These are phyloP conservation scores for Meredithiella fracta DNA, from an alignment of 2,329 filamentous ascomycete species.

Conservation along the genomic window DNA sequence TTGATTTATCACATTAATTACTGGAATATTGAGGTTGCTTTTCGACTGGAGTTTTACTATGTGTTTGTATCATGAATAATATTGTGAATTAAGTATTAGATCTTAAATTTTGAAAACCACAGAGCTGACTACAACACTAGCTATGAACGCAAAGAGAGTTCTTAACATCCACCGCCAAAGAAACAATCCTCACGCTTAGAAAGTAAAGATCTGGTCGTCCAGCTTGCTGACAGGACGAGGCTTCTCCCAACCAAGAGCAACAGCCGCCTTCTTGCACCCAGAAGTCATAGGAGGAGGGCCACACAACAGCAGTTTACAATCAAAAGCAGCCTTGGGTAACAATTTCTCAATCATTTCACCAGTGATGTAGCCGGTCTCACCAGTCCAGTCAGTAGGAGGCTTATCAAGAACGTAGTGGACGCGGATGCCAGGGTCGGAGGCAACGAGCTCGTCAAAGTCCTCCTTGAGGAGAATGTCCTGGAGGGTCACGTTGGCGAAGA, in stretches of 20 bases:
- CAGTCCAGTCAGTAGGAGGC: constrained; percentile 78
- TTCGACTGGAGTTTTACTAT: neutral
- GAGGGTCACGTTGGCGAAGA: constrained; percentile 89
- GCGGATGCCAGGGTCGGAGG: constrained; percentile 64
- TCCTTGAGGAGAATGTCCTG: constrained; percentile 90
- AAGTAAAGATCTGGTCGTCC: constrained; percentile 94
- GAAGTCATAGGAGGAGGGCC: constrained; percentile 94
- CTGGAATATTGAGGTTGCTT: neutral
- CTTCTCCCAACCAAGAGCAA: constrained; percentile 80
- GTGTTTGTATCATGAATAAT: neutral
- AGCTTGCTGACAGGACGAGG: constrained; percentile 92
- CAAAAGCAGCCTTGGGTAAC: constrained; percentile 64
- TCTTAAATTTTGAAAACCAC: neutral
- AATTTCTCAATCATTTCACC: constrained; percentile 81
- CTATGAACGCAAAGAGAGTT: no score
- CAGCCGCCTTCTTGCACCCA: constrained; percentile 90
- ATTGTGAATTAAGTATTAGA: neutral
- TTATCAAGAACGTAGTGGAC: constrained; percentile 95
- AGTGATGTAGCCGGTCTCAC: constrained; percentile 88
- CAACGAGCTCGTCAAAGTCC: constrained; percentile 65
- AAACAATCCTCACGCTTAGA: constrained; percentile 27
- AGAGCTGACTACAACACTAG: neutral
- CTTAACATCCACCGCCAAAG: neutral
- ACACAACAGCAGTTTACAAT: constrained; percentile 89
- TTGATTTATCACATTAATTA: neutral